Conservation (phyloP, 2,329 filamentous ascomycete species). For the Fusarium falciforme region DNA sequence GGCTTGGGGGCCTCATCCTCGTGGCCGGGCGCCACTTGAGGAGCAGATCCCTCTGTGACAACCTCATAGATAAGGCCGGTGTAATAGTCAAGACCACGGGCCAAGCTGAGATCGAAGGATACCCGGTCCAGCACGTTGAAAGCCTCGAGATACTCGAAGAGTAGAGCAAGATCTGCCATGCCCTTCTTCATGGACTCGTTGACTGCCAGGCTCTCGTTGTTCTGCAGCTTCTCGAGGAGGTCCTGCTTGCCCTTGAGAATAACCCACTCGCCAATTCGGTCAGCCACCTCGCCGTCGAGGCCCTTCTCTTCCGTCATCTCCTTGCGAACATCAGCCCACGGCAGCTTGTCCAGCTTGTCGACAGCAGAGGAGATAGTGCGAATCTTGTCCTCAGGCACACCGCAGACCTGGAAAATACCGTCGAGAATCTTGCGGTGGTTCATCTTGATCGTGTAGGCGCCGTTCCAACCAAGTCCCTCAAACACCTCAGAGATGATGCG, state of each 20-base stretch:
- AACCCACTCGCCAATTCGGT: conserved; percentile 90
- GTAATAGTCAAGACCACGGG: conserved; percentile 92
- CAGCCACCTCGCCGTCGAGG: conserved; percentile 78
- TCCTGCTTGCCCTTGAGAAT: conserved; percentile 79
- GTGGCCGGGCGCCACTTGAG: conserved; percentile 52
- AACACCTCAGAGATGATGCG: conserved; percentile 89
- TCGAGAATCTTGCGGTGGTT: conserved; percentile 96
- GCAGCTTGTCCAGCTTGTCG: conserved; percentile 94
- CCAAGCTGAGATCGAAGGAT: conserved; percentile 90
- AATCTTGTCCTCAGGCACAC: conserved; percentile 88
- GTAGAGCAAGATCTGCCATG: conserved; percentile 80
- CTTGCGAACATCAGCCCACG: conserved; percentile 89
- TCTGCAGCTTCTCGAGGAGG: conserved; percentile 76
- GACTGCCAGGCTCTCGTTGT: conserved; percentile 73
- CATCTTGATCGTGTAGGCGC: conserved; percentile 86
- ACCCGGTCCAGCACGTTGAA: conserved; percentile 79
- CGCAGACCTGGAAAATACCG: conserved; percentile 90
- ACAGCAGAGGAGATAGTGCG: conserved; percentile 91
- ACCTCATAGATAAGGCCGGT: conserved; percentile 93
- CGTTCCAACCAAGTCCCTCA: conserved; percentile 79
- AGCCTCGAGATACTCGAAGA: conserved; percentile 85
- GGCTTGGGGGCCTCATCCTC: conserved; percentile 51
- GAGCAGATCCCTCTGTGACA: conserved; percentile 82
- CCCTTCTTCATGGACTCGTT: conserved; percentile 84
- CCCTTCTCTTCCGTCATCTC: conserved; percentile 97